These are phyloP conservation scores for Saccharomyces hybrid DNA, from an alignment of 1,139 yeast genomes.

Conservation along the genomic window DNA sequence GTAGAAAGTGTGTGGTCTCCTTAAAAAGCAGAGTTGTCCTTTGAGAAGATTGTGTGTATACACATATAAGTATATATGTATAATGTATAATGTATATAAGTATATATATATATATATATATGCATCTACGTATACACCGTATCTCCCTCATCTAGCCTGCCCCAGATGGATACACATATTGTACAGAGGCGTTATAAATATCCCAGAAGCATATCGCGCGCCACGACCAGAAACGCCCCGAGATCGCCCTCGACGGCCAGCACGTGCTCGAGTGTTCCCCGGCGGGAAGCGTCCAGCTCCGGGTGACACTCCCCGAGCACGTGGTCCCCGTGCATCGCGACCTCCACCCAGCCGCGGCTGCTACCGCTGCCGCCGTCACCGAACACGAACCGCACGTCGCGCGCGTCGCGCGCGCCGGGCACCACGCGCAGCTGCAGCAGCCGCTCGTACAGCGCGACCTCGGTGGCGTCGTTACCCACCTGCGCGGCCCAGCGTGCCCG, in stretches of 20 bases:
- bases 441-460: not conserved
- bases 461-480: not conserved
- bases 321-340: not conserved
- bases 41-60: too few species aligned
- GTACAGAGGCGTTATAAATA: not conserved
- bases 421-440: not conserved
- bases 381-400: not conserved
- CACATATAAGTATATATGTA: too few species aligned
- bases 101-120: too few species aligned
- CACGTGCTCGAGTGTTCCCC: not conserved
- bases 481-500: not conserved
- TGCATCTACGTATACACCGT: not conserved
- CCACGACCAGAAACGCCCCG: not conserved
- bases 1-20: not conserved
- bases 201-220: not conserved
- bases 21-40: too few species aligned
- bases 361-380: not conserved
- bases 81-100: too few species aligned
- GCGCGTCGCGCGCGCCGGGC: not conserved
- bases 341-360: not conserved
- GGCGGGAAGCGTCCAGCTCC: not conserved
- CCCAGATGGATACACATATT: too few species aligned
- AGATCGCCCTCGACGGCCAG: not conserved
- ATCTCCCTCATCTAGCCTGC: not conserved
- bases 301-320: not conserved